Base-by-base conservation (phyloP, 129 eudicot genomes). In the Ambrosia trifida region DNA sequence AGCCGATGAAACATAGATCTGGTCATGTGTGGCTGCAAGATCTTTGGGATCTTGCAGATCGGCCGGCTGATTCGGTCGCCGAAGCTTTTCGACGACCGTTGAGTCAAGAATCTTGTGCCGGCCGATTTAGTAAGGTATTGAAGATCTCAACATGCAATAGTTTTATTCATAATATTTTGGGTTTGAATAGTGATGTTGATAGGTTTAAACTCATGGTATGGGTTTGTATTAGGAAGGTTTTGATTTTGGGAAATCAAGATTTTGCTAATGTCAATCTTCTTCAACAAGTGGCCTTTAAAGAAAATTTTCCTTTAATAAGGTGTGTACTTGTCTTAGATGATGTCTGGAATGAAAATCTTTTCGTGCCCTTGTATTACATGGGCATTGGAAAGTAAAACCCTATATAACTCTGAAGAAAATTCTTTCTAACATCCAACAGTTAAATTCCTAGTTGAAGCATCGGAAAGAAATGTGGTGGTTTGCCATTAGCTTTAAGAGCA, bases 391-490 rank as follows among this genome's bases (percentile, higher is more conserved):
- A 1, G 44, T 40, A 40, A 40, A 2, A 40, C 44, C 2, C 2
- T 40, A 16, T 50, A 8, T n/a, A 50, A n/a, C 57, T 50, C n/a
- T 1, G 13, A 2, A 4, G 3, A 12, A 10, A 45, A 11, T 0
- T 11, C 4, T n/a, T 20, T 14, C 9, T 4, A 7, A 16, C 57
- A 50, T 50, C 24, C 24, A 50, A 14, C 57, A 50, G 24, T 5
- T 16, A 47, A 5, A 1, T 14, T 2, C 20, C 5, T 50, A 20
- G 24, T 38, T 49, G 7, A 6, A 44, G 31, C 38, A 10, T 63
- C 1, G 16, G 40, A 13, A 63, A 38, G n/a, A 38, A 38, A 16
- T 63, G 68, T 63, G 68, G 28, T 63, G 68, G 68, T 17, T 63
- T 63, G 19, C 32, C 68, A 7, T 63, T 63, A 7, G 68, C 68